Base-by-base conservation (phyloP, 345 rosid genomes). In the Euphorbia peplus region DNA sequence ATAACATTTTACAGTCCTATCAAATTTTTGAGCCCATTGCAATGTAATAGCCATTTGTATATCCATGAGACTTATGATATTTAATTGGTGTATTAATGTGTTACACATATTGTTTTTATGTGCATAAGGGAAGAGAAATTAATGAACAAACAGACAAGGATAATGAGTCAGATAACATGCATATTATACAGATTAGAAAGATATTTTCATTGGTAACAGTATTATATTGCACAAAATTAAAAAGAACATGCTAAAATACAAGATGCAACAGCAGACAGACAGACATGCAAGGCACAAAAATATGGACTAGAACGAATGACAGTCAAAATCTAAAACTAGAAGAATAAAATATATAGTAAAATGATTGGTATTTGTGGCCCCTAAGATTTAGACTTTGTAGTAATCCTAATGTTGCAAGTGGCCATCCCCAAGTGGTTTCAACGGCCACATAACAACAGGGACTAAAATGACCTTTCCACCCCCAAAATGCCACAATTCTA, bases 301-400 rank as follows among this genome's bases (percentile, higher is more conserved):
- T 53, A 5, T 18, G 64, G 19, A 35, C 32, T 51, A 18, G 48
- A 52, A 53, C 6, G 29, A 46, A 26, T 64, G 68, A 59, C 50
- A n/a, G 13, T 37, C 47, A 18, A n/a, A 61, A 21, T 32, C n/a
- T 62, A 48, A 62, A 61, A 35, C 59, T 37, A 35, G 2, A 32
- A 55, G 25, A 29, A 47, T 50, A 66, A 53, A 24, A 4, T 55
- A 28, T 32, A 22, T 44, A 25, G 19, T 25, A 35, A 60, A 58
- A 76, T 60, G 73, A 73, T 63, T 70, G 73, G 72, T 67, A 5
- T n/a, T 3, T 26, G 70, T 58, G 70, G 73, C 58, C 80, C 73
- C 57, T 29, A 15, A 6, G 7, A 42, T 1, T 65, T 47, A 63
- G 70, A 56, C 41, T 46, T 62, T 30, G 44, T 63, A 24, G 35